A percentile compares a stretch with the other conserved stretches of the same genome.
Conservation (phyloP, 805 yeast genomes). For the Sugiyamaella marilandica region DNA sequence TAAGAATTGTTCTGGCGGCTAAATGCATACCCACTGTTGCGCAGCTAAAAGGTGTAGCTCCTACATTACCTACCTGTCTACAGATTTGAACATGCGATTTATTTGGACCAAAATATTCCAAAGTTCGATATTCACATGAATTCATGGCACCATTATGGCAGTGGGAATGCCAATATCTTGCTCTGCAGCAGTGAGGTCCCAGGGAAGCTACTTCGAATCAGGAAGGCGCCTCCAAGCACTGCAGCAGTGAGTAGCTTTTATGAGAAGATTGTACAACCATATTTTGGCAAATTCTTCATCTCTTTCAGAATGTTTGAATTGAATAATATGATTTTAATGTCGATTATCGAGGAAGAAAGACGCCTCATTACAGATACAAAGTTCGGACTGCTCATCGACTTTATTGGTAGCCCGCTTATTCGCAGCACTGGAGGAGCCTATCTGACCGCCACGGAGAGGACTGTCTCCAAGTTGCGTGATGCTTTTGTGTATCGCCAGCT, state of each 20-base stretch:
- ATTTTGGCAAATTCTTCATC: constrained; percentile 6
- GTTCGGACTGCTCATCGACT: constrained; percentile 11
- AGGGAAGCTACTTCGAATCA: constrained; percentile 31
- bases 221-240: constrained; percentile 36
- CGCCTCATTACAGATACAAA: neutral
- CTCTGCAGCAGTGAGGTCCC: constrained; percentile 40
- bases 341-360: neutral
- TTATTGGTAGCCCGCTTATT: neutral
- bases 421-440: neutral
- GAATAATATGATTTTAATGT: neutral
- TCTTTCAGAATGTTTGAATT: constrained; percentile 5
- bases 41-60: too few species aligned
- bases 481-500: neutral
- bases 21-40: too few species aligned
- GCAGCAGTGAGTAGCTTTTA: constrained; percentile 32
- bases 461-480: neutral
- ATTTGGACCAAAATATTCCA: too few species aligned
- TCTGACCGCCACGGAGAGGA: neutral
- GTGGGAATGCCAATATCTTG: constrained; percentile 48
- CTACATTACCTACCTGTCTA: too few species aligned
- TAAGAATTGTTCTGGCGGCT: too few species aligned
- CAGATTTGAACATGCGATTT: too few species aligned
- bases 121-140: neutral
- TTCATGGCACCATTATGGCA: constrained; percentile 43
- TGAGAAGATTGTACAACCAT: constrained; percentile 30